A percentile compares a stretch with the other conserved stretches of the same genome.
These are phyloP conservation scores for Naganishia antarctica DNA, from an alignment of 768 basidiomycete genomes.

Conservation along the genomic window DNA sequence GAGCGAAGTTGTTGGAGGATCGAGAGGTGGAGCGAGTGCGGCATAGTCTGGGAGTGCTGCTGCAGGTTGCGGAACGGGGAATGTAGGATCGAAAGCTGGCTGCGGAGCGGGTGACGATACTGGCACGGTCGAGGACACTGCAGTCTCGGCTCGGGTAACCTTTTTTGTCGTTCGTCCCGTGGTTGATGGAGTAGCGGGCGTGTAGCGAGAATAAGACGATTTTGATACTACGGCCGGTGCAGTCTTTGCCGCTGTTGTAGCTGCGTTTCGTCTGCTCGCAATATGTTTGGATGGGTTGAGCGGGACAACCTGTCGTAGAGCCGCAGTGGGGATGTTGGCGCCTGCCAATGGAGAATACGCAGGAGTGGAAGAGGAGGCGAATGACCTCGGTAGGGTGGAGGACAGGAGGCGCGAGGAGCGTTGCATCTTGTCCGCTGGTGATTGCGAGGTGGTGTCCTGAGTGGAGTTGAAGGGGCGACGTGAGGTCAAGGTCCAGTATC, in stretches of 20 bases:
- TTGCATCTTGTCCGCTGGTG: background rate
- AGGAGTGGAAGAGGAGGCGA: background rate
- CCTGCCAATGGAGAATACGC: too few species aligned
- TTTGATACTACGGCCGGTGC: background rate
- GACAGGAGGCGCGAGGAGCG: constrained; percentile 1
- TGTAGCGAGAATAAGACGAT: background rate
- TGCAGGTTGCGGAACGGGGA: constrained; percentile 22
- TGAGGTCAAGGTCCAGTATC: too few species aligned
- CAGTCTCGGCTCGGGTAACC: background rate
- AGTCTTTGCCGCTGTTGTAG: background rate
- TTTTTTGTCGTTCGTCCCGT: background rate
- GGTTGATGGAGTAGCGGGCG: background rate
- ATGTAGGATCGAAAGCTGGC: background rate
- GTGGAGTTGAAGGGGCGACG: too few species aligned
- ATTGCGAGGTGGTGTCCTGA: too few species aligned
- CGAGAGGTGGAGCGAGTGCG: constrained; percentile 20
- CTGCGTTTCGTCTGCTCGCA: background rate
- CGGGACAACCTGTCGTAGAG: background rate
- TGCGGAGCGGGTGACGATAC: background rate
- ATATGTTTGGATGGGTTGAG: background rate
- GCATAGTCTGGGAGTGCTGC: constrained; percentile 26
- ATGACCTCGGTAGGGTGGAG: background rate
- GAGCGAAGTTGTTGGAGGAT: background rate
- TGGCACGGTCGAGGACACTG: background rate
- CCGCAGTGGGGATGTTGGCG: too few species aligned